Evolutionary conservation across 257 asterid species (phyloP), one percentile per base, ranked within the genome.

Genomic region (Nicotiana tabacum): DNA sequence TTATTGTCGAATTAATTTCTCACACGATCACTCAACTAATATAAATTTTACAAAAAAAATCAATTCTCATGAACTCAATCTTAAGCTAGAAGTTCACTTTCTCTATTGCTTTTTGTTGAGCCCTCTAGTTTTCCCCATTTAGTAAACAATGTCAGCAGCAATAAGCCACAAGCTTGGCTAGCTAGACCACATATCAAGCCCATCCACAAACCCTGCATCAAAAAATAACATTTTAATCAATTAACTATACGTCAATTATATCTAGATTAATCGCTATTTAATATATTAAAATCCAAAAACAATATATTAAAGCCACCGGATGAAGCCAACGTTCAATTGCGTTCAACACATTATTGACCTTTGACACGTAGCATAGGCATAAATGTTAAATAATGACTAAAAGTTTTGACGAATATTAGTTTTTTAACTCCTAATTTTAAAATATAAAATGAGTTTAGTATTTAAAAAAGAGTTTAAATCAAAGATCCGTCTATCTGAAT

Each of bases 111-210:
- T 32, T 18, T 61, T 78, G 69, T 24, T 21, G 93, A 81, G 43
- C 86, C 32, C 30, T 85, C 92, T 27, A 91, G 35, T 83, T 86
- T 88, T 53, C 83, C 78, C 97, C 98, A 94, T 78, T 86, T 93
- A 0, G 87, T 86, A 39, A 91, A 88, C 74, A 83, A 82, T 2
- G 97, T 85, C 6, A 94, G 93, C 77, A 91, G 64, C 77, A 84
- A 57, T 29, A 91, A 87, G 16, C 97, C 92, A 27, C 82, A 65
- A 43, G 87, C 87, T 81, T 92, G 98, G 78, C 84, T 85, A 21
- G 84, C 68, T 9, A 94, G 83, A 1, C 98, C 98, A 83, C 97
- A 90, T 39, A 89, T 93, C 24, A 91, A 58, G 24, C 97, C 98
- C 35, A 86, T 90, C 97, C 97, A 94, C 24, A 94, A 81, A 9